These are phyloP conservation scores for Penicillium sp. DNA, from an alignment of 2,329 filamentous ascomycete species.

Conservation along the genomic window DNA sequence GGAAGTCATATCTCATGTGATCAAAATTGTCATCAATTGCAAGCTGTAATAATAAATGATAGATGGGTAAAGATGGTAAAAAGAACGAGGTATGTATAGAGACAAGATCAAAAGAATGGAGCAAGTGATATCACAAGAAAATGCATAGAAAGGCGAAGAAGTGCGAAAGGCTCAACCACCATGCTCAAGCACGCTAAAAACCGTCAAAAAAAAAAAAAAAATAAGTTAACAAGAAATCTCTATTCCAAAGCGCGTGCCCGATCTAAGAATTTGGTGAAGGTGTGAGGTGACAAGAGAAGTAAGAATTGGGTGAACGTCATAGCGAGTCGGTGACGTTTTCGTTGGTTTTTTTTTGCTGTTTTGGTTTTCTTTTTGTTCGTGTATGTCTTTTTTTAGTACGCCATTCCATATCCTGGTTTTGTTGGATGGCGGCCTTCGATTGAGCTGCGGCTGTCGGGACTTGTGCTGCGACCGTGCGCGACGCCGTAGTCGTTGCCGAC, in stretches of 20 bases:
- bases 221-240: not conserved
- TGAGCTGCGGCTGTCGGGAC: constrained; percentile 29
- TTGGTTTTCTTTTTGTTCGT: not conserved
- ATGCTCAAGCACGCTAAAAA: constrained; percentile 14
- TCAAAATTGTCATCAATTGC: not conserved
- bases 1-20: too few relatives aligned
- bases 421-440: constrained; percentile 33
- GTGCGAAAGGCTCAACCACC: constrained; percentile 3
- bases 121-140: constrained; percentile 11
- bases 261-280: constrained; percentile 2
- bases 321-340: constrained; percentile 2
- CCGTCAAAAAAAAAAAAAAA: constrained; percentile 5
- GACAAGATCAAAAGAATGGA: constrained; percentile 8
- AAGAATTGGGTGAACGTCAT: constrained; percentile 4
- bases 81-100: constrained; percentile 11
- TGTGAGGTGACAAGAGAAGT: not conserved
- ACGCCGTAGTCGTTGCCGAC: constrained; percentile 31
- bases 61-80: constrained; percentile 5
- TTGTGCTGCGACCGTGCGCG: constrained; percentile 30
- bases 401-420: constrained; percentile 36
- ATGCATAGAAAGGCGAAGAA: constrained; percentile 7
- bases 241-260: constrained; percentile 1
- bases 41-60: constrained; percentile 8
- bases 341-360: not conserved
- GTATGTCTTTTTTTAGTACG: constrained; percentile 27